phyloP scores from a whole-genome alignment of 1,284 basidiomycete genomes.

The Neonothopanus nambi region DNA sequence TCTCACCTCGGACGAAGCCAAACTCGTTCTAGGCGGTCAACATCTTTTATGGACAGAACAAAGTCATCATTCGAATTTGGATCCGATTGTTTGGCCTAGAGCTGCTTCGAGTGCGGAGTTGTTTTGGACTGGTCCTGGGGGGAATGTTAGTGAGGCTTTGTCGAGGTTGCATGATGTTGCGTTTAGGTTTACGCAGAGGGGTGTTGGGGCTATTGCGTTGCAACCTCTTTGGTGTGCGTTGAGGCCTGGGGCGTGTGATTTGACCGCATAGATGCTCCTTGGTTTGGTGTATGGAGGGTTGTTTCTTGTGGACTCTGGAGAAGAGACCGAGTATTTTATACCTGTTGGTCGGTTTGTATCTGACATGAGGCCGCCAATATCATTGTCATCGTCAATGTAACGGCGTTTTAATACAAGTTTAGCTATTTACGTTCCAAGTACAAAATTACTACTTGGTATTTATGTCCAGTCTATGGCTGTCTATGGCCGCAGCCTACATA shows the following conservation, averaged over 20 bases:
- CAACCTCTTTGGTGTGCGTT: conserved; percentile 85
- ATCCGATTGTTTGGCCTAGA: conserved; percentile 77
- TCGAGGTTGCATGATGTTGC: conserved; percentile 76
- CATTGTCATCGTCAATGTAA: no score
- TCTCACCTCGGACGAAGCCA: conserved; percentile 47
- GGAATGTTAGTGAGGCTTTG: conserved; percentile 61
- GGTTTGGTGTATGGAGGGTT: no score
- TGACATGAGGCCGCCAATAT: no score
- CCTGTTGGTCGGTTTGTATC: no score
- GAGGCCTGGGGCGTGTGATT: conserved; percentile 61
- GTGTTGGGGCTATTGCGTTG: conserved; percentile 66
- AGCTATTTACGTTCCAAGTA: no score
- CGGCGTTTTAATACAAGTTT: no score
- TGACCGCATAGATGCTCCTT: conserved; percentile 43
- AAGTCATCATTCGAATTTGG: conserved; percentile 68
- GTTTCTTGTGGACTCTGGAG: no score
- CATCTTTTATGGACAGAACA: conserved; percentile 82
- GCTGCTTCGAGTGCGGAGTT: conserved; percentile 79
- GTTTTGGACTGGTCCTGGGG: conserved; percentile 74
- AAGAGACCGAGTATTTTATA: no score
- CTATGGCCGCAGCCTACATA: no score
- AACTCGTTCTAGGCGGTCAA: conserved; percentile 73
- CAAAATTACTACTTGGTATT: no score
- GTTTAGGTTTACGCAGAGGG: conserved; percentile 69
- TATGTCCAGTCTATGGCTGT: no score